Percentiles rank a stretch among this genome's conserved stretches.
Evolutionary conservation across 805 yeast genomes (phyloP).

Genomic region (Myxozyma mucilagina): DNA sequence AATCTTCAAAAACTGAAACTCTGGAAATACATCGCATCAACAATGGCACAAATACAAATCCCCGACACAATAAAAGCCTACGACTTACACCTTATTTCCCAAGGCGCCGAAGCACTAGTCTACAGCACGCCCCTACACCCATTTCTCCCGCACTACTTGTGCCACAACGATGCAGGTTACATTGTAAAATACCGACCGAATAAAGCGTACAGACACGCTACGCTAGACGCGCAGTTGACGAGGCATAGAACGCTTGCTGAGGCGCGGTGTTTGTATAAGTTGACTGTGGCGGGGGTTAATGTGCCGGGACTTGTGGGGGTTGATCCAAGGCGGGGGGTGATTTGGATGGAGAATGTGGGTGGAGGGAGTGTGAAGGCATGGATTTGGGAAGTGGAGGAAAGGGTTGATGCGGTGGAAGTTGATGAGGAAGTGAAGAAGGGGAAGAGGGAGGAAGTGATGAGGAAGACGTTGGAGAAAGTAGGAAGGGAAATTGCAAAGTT

Average conservation of each 20-base stretch:
- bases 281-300: constrained; percentile 52
- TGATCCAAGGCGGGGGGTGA: constrained; percentile 75
- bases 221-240: constrained; percentile 72
- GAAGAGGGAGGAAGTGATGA: constrained; percentile 36
- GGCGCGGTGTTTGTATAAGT: constrained; percentile 68
- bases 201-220: constrained; percentile 86
- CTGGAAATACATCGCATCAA: too few relatives aligned
- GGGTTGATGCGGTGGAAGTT: neutral
- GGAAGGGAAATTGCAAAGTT: constrained; percentile 69
- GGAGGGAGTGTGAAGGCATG: constrained; percentile 43
- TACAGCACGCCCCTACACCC: constrained; percentile 27
- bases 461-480: constrained; percentile 53
- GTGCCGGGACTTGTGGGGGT: constrained; percentile 74
- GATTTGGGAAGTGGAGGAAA: constrained; percentile 40
- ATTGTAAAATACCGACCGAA: constrained; percentile 83
- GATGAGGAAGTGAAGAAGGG: constrained; percentile 2
- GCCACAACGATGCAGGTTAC: constrained; percentile 11
- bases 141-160: constrained; percentile 17
- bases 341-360: constrained; percentile 86
- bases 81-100: constrained; percentile 25
- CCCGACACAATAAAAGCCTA: constrained; percentile 10
- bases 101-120: constrained; percentile 35
- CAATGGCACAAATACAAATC: too few relatives aligned
- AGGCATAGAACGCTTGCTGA: constrained; percentile 82
- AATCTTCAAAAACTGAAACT: too few relatives aligned